These are phyloP conservation scores for Trichoderma hamatum DNA, from an alignment of 2,329 filamentous ascomycete species.

Conservation along the genomic window DNA sequence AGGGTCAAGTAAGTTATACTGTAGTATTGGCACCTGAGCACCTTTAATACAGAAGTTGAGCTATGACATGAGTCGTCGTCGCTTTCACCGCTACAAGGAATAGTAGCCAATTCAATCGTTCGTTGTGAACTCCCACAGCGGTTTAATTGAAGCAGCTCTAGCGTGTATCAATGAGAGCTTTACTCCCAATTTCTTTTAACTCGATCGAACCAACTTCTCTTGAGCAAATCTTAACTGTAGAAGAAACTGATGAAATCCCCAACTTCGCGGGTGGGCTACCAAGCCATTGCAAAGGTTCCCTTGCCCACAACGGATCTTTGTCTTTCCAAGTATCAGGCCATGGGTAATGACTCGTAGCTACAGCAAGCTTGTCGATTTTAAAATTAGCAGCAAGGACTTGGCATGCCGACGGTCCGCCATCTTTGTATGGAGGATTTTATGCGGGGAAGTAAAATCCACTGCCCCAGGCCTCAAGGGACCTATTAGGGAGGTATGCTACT, in stretches of 20 bases:
- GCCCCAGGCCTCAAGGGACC: background rate
- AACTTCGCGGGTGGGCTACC: background rate
- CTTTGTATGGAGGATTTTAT: background rate
- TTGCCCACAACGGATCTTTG: too few species aligned
- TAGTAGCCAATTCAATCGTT: too few species aligned
- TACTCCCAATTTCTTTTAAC: background rate
- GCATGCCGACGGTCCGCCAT: background rate
- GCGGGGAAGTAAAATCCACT: background rate
- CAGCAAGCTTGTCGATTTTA: background rate
- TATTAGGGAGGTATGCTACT: background rate
- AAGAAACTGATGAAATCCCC: background rate
- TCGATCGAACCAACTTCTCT: background rate
- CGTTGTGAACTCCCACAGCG: background rate
- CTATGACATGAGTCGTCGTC: too few species aligned
- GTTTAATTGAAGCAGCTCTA: background rate
- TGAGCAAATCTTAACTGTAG: background rate
- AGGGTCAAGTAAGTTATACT: too few species aligned
- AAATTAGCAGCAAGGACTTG: background rate
- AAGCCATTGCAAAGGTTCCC: background rate
- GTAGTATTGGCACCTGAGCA: background rate
- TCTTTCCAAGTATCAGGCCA: background rate
- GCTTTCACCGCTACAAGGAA: too few species aligned
- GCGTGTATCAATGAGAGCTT: background rate
- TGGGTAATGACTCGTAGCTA: background rate
- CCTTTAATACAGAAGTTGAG: background rate